A percentile compares a stretch with the other conserved stretches of the same genome.
Evolutionary conservation across 345 rosid genomes (phyloP).

Genomic region (Kernera saxatilis): DNA sequence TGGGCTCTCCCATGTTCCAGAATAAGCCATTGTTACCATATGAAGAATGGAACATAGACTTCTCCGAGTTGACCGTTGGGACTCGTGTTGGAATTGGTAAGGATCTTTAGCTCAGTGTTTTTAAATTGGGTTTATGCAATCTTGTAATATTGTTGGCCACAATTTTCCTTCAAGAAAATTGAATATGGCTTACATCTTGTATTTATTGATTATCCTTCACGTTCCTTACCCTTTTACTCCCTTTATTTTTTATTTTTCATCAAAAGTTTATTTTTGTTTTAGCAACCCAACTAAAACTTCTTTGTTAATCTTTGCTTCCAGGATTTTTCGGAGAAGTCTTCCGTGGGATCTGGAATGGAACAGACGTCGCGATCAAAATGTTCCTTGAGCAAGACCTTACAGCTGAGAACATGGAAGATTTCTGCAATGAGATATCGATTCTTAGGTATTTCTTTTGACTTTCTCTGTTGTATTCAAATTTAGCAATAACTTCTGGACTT

Average conservation of each 20-base stretch:
- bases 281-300: background rate
- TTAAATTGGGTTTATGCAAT: background rate
- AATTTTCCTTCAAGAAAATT: background rate
- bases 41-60: constrained; percentile 93
- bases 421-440: constrained; percentile 96
- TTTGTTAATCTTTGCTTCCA: constrained; percentile 21
- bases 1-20: constrained; percentile 79
- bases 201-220: background rate
- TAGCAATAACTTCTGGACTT: background rate
- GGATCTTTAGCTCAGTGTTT: constrained; percentile 3
- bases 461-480: constrained; percentile 8
- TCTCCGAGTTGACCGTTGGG: constrained; percentile 86
- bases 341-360: constrained; percentile 96
- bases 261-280: background rate
- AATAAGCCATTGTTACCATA: constrained; percentile 69
- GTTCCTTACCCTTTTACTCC: background rate
- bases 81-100: constrained; percentile 98
- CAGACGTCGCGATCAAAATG: constrained; percentile 94
- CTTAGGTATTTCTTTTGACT: constrained; percentile 53
- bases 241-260: background rate
- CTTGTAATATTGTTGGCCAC: background rate
- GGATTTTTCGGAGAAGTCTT: constrained; percentile 98
- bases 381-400: constrained; percentile 97
- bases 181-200: background rate
- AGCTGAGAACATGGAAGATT: constrained; percentile 95